Conservation (phyloP, 208 protist species). For the Acanthamoeba castellanii region DNA sequence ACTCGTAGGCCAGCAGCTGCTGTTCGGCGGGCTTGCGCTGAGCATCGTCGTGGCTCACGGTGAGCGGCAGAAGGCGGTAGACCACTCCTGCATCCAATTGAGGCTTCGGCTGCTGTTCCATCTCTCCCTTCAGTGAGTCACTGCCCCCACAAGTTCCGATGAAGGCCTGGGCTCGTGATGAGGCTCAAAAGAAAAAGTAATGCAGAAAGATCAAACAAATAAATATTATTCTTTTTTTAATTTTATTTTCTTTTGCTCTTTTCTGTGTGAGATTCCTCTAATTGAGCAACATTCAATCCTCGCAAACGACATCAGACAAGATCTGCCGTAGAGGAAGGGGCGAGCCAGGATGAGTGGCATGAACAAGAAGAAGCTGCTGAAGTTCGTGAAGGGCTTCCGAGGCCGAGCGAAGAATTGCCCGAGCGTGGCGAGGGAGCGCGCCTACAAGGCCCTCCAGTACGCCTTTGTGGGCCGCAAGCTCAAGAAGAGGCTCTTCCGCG, state of each 20-base stretch:
- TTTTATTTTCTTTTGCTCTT: not conserved
- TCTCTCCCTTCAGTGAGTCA: not conserved
- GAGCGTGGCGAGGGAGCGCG: conserved; percentile 34
- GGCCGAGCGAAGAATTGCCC: conserved; percentile 66
- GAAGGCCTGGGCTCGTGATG: too few relatives aligned
- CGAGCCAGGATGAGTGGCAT: conserved; percentile 54
- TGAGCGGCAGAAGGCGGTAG: conserved; percentile 49
- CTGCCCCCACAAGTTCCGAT: too few relatives aligned
- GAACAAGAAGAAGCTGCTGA: conserved; percentile 69
- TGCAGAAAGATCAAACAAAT: too few relatives aligned
- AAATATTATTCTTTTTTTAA: not conserved
- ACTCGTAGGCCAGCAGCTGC: conserved; percentile 31
- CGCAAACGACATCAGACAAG: not conserved
- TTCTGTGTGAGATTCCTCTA: too few relatives aligned
- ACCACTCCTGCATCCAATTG: conserved; percentile 37
- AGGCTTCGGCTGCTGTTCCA: not conserved
- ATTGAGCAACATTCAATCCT: not conserved
- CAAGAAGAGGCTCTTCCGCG: conserved; percentile 63
- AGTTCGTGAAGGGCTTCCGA: conserved; percentile 68
- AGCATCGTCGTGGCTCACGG: conserved; percentile 21
- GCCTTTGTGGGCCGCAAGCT: conserved; percentile 33
- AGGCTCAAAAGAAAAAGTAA: too few relatives aligned
- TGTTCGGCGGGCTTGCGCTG: conserved; percentile 67
- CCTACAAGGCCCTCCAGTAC: conserved; percentile 69
- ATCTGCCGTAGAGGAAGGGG: not conserved